Evolutionary conservation across 495 filamentous ascomycete species (phyloP).

Genomic region (Schizothecium vesticola): DNA sequence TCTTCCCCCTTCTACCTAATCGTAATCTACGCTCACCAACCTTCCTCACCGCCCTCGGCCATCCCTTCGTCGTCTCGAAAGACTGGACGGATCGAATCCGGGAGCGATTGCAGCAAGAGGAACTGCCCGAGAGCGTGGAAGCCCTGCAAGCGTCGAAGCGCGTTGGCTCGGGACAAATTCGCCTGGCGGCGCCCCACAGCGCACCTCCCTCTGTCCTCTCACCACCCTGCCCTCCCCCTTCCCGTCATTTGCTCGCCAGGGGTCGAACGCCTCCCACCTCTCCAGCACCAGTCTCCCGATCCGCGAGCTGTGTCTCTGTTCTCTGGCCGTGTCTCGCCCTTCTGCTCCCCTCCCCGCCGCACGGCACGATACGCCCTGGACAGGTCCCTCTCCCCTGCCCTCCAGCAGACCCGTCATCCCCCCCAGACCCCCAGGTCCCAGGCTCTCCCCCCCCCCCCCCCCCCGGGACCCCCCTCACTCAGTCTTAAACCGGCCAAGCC

Average conservation of each 20-base stretch:
- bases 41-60: neutral
- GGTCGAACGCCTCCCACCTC: neutral
- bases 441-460: slow-evolving; percentile 8
- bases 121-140: neutral
- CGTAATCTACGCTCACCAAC: neutral
- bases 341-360: slow-evolving; percentile 7
- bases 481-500: slow-evolving; percentile 31
- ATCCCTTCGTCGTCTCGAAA: neutral
- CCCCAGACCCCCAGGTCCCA: neutral
- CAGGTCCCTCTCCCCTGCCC: slow-evolving; percentile 13
- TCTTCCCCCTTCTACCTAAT: neutral
- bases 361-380: neutral
- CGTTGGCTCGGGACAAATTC: slow-evolving; percentile 8
- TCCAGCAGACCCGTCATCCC: slow-evolving; percentile 4
- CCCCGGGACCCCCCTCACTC: slow-evolving; percentile 11
- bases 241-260: slow-evolving; percentile 11
- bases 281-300: slow-evolving; percentile 7
- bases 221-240: slow-evolving; percentile 1
- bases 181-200: slow-evolving; percentile 3
- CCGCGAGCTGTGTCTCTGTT: slow-evolving; percentile 7
- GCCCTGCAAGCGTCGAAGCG: neutral
- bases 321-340: slow-evolving; percentile 9
- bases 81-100: neutral
- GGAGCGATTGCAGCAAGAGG: neutral
- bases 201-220: slow-evolving; percentile 1